phyloP scores from a whole-genome alignment of 169 alveolate genomes.

The Plasmodium blacklocki region DNA sequence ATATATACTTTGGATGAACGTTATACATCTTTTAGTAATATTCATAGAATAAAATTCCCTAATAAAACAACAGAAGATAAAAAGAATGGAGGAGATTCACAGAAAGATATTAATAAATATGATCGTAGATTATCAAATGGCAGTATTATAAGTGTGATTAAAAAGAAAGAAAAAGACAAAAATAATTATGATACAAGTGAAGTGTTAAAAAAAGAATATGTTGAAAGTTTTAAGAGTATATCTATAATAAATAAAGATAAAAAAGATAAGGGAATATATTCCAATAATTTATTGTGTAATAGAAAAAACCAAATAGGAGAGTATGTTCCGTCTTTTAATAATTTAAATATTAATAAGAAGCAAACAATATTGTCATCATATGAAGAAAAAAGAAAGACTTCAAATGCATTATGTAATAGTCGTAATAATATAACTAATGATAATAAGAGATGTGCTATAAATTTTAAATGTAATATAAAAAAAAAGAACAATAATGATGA shows the following conservation, averaged over 20 bases:
- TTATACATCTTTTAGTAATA: too few species aligned
- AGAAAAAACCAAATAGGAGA: background rate
- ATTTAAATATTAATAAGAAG: background rate
- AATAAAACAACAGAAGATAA: too few species aligned
- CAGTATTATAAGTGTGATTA: too few species aligned
- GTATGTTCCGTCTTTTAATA: background rate
- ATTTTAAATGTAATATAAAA: background rate
- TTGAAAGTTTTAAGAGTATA: background rate
- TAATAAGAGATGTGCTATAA: background rate
- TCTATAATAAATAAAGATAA: background rate
- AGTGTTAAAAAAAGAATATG: conserved; percentile 47
- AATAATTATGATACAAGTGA: conserved; percentile 71
- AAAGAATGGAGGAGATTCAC: too few species aligned
- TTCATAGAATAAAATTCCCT: too few species aligned
- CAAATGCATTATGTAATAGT: background rate
- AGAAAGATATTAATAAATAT: too few species aligned
- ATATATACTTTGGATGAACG: too few species aligned
- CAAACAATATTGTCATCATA: background rate
- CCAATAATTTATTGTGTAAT: background rate
- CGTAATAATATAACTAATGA: background rate
- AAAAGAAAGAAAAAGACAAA: conserved; percentile 12
- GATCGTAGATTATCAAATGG: too few species aligned
- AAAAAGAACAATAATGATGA: background rate
- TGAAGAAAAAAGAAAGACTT: background rate
- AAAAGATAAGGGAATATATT: background rate